Percentiles rank a stretch among this genome's conserved stretches.
Conservation (phyloP, 305 asterid genomes). For the Plantago coronopus region DNA sequence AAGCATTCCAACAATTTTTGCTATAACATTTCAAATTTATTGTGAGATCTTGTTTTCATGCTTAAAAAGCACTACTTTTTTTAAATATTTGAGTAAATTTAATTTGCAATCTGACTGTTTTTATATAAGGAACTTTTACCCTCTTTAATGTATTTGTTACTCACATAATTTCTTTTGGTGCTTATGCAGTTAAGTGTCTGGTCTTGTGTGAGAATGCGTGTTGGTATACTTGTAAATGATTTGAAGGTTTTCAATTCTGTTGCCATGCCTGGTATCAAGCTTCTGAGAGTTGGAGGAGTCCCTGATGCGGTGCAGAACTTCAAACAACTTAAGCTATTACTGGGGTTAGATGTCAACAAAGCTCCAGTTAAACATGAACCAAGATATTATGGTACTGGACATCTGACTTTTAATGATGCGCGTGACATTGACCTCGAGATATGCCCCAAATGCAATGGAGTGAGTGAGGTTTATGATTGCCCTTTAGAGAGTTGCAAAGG, state of each 20-base stretch:
- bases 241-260: conserved; percentile 39
- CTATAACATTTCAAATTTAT: too few relatives aligned
- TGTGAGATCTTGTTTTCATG: too few relatives aligned
- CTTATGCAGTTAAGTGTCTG: conserved; percentile 52
- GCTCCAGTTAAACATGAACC: conserved; percentile 28
- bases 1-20: too few relatives aligned
- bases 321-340: conserved; percentile 40
- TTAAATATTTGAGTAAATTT: too few relatives aligned
- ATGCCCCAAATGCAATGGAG: conserved; percentile 62
- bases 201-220: conserved; percentile 36
- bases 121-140: neutral
- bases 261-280: conserved; percentile 42
- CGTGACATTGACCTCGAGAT: conserved; percentile 57
- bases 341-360: conserved; percentile 35
- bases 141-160: neutral
- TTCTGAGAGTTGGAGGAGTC: conserved; percentile 41
- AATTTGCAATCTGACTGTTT: neutral
- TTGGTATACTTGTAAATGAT: conserved; percentile 34
- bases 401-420: conserved; percentile 54
- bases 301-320: conserved; percentile 36
- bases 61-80: too few relatives aligned
- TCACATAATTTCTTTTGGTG: neutral
- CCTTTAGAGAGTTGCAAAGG: conserved; percentile 52
- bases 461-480: conserved; percentile 67
- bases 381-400: conserved; percentile 35